phyloP scores from a whole-genome alignment of 2,329 filamentous ascomycete genomes.

The Remersonia thermophila region DNA sequence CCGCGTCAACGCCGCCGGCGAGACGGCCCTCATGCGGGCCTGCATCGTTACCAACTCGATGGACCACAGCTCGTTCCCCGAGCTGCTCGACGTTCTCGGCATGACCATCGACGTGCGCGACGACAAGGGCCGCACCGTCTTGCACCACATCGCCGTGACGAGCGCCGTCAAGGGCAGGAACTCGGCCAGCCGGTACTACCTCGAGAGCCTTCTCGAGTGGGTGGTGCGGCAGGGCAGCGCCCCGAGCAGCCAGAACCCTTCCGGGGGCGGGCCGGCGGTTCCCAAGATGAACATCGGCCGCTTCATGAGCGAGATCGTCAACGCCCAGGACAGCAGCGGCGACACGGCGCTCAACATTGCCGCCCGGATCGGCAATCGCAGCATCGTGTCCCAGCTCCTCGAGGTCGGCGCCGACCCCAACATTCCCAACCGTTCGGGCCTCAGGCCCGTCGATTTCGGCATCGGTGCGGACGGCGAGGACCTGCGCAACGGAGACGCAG shows the following conservation, averaged over 20 bases:
- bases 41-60: constrained; percentile 90
- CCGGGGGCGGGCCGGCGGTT: constrained; percentile 17
- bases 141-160: constrained; percentile 93
- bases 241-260: constrained; percentile 28
- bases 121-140: constrained; percentile 75
- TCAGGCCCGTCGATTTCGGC: constrained; percentile 87
- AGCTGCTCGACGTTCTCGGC: constrained; percentile 77
- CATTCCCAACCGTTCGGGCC: constrained; percentile 78
- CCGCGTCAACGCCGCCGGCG: constrained; percentile 76
- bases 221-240: constrained; percentile 66
- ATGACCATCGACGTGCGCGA: constrained; percentile 85
- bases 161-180: constrained; percentile 91
- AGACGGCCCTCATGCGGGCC: constrained; percentile 86
- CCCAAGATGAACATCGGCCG: constrained; percentile 75
- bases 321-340: constrained; percentile 83
- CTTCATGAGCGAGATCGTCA: constrained; percentile 96
- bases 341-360: constrained; percentile 94
- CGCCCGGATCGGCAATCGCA: constrained; percentile 81
- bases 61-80: constrained; percentile 80
- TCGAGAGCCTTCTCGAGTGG: constrained; percentile 89
- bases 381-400: constrained; percentile 90
- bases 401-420: constrained; percentile 92
- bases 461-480: constrained; percentile 52
- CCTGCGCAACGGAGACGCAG: constrained; percentile 29
- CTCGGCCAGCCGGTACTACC: constrained; percentile 85